A percentile compares a stretch with the other conserved stretches of the same genome.
Evolutionary conservation across 2,329 filamentous ascomycete genomes (phyloP).

Genomic region (Corinectria fuckeliana): DNA sequence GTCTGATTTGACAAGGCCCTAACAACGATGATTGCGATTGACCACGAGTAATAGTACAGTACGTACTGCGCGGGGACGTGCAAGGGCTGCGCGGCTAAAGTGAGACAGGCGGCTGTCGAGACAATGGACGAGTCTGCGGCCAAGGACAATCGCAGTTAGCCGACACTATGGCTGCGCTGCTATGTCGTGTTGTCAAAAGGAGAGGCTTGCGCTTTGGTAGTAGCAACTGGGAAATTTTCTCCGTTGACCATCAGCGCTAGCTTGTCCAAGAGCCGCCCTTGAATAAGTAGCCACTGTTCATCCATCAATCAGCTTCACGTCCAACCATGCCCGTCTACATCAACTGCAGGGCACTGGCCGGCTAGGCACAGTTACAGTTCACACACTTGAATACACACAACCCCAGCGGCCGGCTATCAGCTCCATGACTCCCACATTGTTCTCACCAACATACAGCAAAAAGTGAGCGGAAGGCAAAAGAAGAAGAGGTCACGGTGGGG

Average conservation of each 20-base stretch:
- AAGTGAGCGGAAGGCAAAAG: no score
- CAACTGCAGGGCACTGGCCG: no score
- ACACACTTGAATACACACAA: no score
- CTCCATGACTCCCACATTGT: no score
- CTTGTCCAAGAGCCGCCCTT: neutral
- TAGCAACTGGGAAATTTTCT: slow-evolving; percentile 17
- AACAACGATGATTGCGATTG: neutral
- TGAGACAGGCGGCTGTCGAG: slow-evolving; percentile 22
- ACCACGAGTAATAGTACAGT: slow-evolving; percentile 10
- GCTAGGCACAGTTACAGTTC: no score
- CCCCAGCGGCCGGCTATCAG: no score
- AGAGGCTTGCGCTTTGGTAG: neutral
- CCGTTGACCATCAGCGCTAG: slow-evolving; percentile 12
- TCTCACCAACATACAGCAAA: neutral
- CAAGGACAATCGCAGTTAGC: neutral
- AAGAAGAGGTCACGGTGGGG: slow-evolving; percentile 33
- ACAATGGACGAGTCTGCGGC: neutral
- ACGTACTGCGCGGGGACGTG: no score
- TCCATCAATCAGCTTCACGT: no score
- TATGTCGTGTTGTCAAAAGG: slow-evolving; percentile 4
- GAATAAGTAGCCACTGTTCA: neutral
- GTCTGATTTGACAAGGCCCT: neutral
- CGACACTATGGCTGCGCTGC: slow-evolving; percentile 1
- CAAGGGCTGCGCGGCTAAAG: slow-evolving; percentile 17
- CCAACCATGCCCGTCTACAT: no score